phyloP scores from a whole-genome alignment of 371 early-diverging fungal species.

The Rhizopus sp. region DNA sequence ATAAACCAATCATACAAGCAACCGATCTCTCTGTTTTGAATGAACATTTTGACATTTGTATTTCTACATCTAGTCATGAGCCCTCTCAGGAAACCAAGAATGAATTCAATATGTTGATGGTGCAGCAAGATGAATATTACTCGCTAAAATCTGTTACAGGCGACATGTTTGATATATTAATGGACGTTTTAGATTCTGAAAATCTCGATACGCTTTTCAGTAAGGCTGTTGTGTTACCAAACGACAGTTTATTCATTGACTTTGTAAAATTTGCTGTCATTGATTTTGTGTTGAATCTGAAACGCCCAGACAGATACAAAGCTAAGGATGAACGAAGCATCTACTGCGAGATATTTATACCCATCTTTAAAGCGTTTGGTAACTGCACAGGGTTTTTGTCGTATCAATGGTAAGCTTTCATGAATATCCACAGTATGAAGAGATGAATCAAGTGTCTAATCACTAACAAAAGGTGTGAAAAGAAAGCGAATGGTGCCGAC shows the following conservation, averaged over 20 bases:
- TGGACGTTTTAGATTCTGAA: slow-evolving; percentile 14
- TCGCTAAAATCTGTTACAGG: slow-evolving; percentile 18
- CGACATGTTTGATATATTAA: slow-evolving; percentile 15
- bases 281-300: slow-evolving; percentile 21
- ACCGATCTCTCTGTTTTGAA: slow-evolving; percentile 18
- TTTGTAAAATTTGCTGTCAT: slow-evolving; percentile 17
- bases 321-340: slow-evolving; percentile 21
- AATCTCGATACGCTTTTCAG: slow-evolving; percentile 12
- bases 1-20: slow-evolving; percentile 22
- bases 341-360: slow-evolving; percentile 20
- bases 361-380: slow-evolving; percentile 25
- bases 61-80: slow-evolving; percentile 10
- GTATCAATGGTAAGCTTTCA: slow-evolving; percentile 16
- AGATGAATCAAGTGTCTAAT: slow-evolving; percentile 4
- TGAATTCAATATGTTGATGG: slow-evolving; percentile 13
- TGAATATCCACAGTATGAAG: slow-evolving; percentile 4
- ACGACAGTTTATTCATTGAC: slow-evolving; percentile 18
- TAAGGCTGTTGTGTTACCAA: slow-evolving; percentile 15
- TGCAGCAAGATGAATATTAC: slow-evolving; percentile 10
- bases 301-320: slow-evolving; percentile 8
- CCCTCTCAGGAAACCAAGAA: slow-evolving; percentile 14
- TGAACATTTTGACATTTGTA: slow-evolving; percentile 21
- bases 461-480: slow-evolving; percentile 19
- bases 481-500: slow-evolving; percentile 22
- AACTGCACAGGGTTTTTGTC: slow-evolving; percentile 8